Evolutionary conservation across 257 asterid species (phyloP).

Genomic region (Fraxinus quadrangulata): DNA sequence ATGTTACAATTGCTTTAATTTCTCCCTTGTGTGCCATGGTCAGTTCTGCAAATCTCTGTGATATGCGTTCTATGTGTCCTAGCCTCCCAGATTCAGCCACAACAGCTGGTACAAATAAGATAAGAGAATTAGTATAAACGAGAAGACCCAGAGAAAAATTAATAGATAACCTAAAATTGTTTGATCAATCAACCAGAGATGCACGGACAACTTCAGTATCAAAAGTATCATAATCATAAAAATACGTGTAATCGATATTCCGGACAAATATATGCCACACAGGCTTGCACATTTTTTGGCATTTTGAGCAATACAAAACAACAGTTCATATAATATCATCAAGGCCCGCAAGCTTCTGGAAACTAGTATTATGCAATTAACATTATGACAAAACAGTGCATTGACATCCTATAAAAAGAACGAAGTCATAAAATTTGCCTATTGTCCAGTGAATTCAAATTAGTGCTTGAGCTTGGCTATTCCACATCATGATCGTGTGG

Average conservation of each 20-base stretch:
- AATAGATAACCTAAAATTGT: no score
- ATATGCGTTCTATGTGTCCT: background rate
- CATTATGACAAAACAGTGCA: background rate
- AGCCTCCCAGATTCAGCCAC: constrained; percentile 53
- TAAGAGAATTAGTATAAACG: constrained; percentile 10
- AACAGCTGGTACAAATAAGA: constrained; percentile 34
- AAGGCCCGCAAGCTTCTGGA: background rate
- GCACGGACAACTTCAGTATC: no score
- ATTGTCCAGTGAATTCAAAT: background rate
- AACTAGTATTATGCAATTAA: constrained; percentile 2
- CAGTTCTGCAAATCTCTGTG: constrained; percentile 28
- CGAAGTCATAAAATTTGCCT: background rate
- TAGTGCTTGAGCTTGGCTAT: background rate
- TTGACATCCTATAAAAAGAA: background rate
- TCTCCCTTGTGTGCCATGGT: constrained; percentile 71
- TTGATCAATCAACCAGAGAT: no score
- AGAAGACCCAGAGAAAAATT: background rate
- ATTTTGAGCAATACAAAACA: no score
- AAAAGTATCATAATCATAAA: no score
- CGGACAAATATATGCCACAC: no score
- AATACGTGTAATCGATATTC: no score
- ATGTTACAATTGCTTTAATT: constrained; percentile 73
- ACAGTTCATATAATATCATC: no score
- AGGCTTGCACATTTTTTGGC: no score
- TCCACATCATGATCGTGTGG: background rate